Evolutionary conservation across 2,329 filamentous ascomycete genomes (phyloP).

Genomic region (Ramularia endophylla): DNA sequence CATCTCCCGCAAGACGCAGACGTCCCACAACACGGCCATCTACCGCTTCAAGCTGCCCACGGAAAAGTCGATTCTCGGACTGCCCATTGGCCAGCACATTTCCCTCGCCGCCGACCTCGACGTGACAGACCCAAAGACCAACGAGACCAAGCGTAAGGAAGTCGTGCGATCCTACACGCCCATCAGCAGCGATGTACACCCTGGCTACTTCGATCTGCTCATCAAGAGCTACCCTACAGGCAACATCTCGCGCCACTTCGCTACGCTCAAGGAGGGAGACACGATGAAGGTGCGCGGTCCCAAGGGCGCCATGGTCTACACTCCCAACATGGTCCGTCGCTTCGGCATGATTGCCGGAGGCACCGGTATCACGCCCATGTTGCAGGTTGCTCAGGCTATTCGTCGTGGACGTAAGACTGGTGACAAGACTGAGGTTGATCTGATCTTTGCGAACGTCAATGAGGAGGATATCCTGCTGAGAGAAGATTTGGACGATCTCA

Average conservation of each 20-base stretch:
- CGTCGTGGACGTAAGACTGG: conserved; percentile 44
- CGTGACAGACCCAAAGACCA: conserved; percentile 53
- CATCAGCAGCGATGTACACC: conserved; percentile 81
- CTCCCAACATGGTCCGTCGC: conserved; percentile 90
- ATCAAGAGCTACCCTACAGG: conserved; percentile 98
- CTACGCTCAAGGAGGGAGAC: conserved; percentile 73
- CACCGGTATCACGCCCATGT: conserved; percentile 97
- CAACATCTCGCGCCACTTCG: conserved; percentile 94
- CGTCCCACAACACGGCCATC: conserved; percentile 99
- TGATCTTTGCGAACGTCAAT: conserved; percentile 97
- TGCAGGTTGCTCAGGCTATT: conserved; percentile 90
- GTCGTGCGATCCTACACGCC: conserved; percentile 90
- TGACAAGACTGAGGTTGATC: conserved; percentile 76
- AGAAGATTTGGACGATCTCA: conserved; percentile 80
- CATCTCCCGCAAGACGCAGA: conserved; percentile 87
- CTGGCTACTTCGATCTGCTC: conserved; percentile 89
- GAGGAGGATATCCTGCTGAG: conserved; percentile 85
- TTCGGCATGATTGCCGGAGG: conserved; percentile 98
- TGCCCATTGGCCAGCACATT: conserved; percentile 98
- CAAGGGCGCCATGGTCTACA: conserved; percentile 97
- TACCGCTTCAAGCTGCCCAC: conserved; percentile 88
- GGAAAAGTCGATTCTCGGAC: conserved; percentile 75
- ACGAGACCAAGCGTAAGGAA: conserved; percentile 70
- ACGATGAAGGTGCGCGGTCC: conserved; percentile 86
- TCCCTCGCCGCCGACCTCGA: conserved; percentile 83